Evolutionary conservation across 2,329 filamentous ascomycete species (phyloP).

Genomic region (Akanthomyces muscarius): DNA sequence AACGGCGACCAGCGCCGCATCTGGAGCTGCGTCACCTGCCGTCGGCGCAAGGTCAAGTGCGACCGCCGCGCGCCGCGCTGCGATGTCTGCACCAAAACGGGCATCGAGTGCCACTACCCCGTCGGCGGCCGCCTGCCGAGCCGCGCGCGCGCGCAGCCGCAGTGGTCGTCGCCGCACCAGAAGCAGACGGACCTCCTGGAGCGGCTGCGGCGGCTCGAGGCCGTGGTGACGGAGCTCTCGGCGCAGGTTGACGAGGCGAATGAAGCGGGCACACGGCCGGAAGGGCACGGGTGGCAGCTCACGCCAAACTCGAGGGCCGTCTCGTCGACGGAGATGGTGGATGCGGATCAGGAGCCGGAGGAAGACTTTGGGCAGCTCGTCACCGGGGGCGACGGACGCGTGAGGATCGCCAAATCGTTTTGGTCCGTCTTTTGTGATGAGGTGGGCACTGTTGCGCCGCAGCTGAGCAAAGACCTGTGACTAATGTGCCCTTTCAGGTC

Average conservation of each 20-base stretch:
- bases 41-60: slow-evolving; percentile 30
- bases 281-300: background rate
- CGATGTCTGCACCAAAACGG: slow-evolving; percentile 24
- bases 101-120: slow-evolving; percentile 30
- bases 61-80: slow-evolving; percentile 29
- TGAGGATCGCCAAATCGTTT: slow-evolving; percentile 30
- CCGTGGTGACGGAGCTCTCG: slow-evolving; percentile 30
- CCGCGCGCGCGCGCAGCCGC: slow-evolving; percentile 21
- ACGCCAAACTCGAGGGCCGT: background rate
- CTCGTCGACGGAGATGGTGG: background rate
- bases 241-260: slow-evolving; percentile 28
- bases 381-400: slow-evolving; percentile 23
- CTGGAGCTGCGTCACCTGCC: slow-evolving; percentile 32
- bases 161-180: slow-evolving; percentile 24
- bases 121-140: slow-evolving; percentile 30
- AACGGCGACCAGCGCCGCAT: slow-evolving; percentile 22
- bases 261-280: too few species aligned
- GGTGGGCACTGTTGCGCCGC: slow-evolving; percentile 16
- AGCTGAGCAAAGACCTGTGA: background rate
- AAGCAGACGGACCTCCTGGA: slow-evolving; percentile 29
- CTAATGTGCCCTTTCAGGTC: slow-evolving; percentile 18
- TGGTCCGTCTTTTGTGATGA: slow-evolving; percentile 32
- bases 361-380: slow-evolving; percentile 31
- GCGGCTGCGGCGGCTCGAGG: slow-evolving; percentile 28
- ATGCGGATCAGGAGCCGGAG: slow-evolving; percentile 21